Evolutionary conservation across 1,284 basidiomycete genomes (phyloP), one percentile per base, ranked within the genome.

Genomic region (Sanghuangporus sanghuang): DNA sequence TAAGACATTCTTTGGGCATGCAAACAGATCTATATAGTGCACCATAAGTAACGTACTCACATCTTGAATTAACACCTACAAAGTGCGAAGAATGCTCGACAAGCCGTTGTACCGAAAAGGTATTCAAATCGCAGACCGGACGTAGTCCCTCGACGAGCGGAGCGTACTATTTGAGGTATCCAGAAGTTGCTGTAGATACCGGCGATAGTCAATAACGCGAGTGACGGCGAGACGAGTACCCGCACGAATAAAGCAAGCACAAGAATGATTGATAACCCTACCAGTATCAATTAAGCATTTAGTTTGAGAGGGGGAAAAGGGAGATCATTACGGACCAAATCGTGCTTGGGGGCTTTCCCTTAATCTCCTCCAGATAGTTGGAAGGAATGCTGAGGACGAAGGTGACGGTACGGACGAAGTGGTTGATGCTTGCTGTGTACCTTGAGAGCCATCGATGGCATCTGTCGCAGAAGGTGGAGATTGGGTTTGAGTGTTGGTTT

Each of bases 121-220:
- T 94, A 95, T 67, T 86, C 84, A 54, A 78, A 79, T 6, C 81
- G 77, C 53, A 96, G 73, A 0, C 88, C 90, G 69, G 89, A 89
- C 6, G 81, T 81, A 60, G 90, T 81, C 5, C 89, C 90, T 21
- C 89, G 81, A 27, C 82, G 80, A 6, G 83, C 84, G 46, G 93
- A 92, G 32, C 94, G 81, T 66, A 88, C 79, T 59, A 96, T 93
- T 75, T 96, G 93, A 5, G 91, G 89, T 1, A 89, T 68, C 94
- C 94, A 96, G 67, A 90, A 82, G 67, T 83, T 83, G 1, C 86
- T 88, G 74, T 95, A 93, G 64, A 92, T 81, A 21, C 78, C 71
- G 14, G 81, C 83, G n/a, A 95, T 80, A 69, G 92, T 85, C 49
- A 92, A 72, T 38, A 93, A 80, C 0, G 90, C 83, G 12, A 93